phyloP scores from a whole-genome alignment of 192 early-diverging fungal genomes.

The Gigaspora rosea region DNA sequence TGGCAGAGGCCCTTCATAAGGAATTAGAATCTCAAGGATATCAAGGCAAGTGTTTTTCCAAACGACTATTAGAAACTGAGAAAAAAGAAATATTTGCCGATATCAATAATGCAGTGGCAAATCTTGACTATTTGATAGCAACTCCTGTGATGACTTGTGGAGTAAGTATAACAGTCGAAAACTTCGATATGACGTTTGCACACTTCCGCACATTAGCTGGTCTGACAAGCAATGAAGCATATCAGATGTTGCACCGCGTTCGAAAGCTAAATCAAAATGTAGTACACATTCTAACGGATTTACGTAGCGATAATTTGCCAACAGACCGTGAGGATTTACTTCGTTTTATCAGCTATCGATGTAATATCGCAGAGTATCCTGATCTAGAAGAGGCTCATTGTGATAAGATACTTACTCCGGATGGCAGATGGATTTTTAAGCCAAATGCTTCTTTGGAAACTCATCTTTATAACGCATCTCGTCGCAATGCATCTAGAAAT shows the following conservation, averaged over 20 bases:
- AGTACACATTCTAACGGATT: constrained; percentile 8
- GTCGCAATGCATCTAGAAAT: constrained; percentile 16
- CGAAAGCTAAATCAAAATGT: neutral
- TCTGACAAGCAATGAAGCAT: neutral
- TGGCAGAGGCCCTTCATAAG: neutral
- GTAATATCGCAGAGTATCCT: neutral
- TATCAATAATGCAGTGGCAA: constrained; percentile 16
- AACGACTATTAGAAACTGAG: constrained; percentile 7
- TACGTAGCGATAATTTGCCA: neutral
- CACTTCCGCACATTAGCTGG: constrained; percentile 13
- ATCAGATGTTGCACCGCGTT: constrained; percentile 11
- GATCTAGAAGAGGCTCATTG: constrained; percentile 12
- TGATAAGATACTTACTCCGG: neutral
- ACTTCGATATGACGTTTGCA: neutral
- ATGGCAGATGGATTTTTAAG: constrained; percentile 6
- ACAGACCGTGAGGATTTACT: constrained; percentile 3
- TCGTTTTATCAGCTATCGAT: constrained; percentile 4
- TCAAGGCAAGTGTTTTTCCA: constrained; percentile 10
- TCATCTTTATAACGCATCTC: constrained; percentile 17
- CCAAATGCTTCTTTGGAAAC: constrained; percentile 12
- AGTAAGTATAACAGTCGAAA: constrained; percentile 5
- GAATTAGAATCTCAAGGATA: constrained; percentile 16
- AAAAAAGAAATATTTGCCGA: constrained; percentile 2
- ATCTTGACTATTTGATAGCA: constrained; percentile 21
- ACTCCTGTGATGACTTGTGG: constrained; percentile 10